Evolutionary conservation across 2,329 filamentous ascomycete species (phyloP).

Genomic region (Arachnomyces sp.): DNA sequence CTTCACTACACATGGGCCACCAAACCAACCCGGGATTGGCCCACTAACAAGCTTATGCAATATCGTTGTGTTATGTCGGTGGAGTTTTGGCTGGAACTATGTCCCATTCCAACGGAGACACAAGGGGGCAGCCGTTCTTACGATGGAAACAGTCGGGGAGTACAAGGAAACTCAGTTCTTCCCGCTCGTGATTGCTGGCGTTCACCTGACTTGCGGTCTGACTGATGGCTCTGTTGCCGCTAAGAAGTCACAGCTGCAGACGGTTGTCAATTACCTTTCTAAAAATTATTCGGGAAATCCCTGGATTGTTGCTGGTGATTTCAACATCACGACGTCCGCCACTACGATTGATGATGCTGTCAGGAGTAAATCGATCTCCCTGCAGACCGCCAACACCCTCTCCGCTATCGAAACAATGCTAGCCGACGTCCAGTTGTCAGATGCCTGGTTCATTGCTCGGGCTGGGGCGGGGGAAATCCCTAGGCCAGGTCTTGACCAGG

Average conservation of each 20-base stretch:
- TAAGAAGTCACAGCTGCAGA: conserved; percentile 50
- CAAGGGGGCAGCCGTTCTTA: conserved; percentile 49
- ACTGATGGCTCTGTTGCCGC: conserved; percentile 49
- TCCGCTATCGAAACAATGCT: conserved; percentile 41
- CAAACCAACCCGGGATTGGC: conserved; percentile 42
- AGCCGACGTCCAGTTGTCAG: conserved; percentile 40
- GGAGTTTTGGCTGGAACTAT: conserved; percentile 48
- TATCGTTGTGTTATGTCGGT: conserved; percentile 50
- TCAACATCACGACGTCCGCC: conserved; percentile 55
- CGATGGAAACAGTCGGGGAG: conserved; percentile 31
- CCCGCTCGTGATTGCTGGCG: conserved; percentile 45
- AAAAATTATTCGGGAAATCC: conserved; percentile 36
- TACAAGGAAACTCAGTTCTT: conserved; percentile 21
- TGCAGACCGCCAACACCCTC: conserved; percentile 38
- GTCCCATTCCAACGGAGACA: conserved; percentile 48
- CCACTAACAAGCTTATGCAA: conserved; percentile 55
- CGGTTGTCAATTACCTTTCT: conserved; percentile 41
- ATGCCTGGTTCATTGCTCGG: conserved; percentile 45
- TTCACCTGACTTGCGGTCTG: conserved; percentile 56
- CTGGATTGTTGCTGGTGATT: conserved; percentile 55
- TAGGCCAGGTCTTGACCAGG: conserved; percentile 19
- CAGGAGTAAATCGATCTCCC: conserved; percentile 46
- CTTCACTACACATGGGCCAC: conserved; percentile 51
- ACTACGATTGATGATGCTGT: conserved; percentile 48
- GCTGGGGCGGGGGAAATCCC: conserved; percentile 38